Evolutionary conservation across 495 filamentous ascomycete genomes (phyloP).

Genomic region (Penicillium steckii): DNA sequence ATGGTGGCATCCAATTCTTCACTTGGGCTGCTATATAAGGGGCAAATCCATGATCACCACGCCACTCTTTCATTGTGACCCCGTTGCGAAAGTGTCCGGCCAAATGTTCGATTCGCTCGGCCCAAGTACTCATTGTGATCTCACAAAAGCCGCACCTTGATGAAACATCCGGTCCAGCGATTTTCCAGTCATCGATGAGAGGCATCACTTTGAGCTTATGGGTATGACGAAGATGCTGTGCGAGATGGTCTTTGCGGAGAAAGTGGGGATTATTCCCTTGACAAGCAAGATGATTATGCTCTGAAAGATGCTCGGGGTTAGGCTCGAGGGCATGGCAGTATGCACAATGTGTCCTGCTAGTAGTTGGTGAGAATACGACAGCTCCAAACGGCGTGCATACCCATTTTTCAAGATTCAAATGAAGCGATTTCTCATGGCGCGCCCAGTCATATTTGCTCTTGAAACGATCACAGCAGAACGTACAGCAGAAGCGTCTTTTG

Average conservation of each 20-base stretch:
- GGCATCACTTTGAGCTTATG: conserved; percentile 60
- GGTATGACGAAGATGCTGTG: conserved; percentile 70
- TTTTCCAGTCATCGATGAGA: conserved; percentile 70
- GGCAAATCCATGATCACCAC: conserved; percentile 68
- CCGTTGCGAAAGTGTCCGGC: conserved; percentile 64
- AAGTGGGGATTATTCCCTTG: conserved; percentile 63
- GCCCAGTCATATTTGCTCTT: conserved; percentile 81
- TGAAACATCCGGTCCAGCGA: conserved; percentile 53
- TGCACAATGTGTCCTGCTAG: conserved; percentile 40
- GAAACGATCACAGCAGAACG: conserved; percentile 79
- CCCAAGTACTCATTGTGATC: conserved; percentile 57
- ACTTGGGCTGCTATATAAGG: conserved; percentile 58
- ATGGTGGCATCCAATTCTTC: conserved; percentile 62
- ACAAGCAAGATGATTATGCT: conserved; percentile 62
- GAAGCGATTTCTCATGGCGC: conserved; percentile 78
- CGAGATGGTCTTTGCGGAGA: conserved; percentile 75
- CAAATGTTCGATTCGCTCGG: conserved; percentile 58
- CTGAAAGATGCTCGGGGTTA: conserved; percentile 12
- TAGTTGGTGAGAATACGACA: conserved; percentile 40
- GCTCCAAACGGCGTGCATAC: conserved; percentile 64
- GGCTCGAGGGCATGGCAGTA: conserved; percentile 24
- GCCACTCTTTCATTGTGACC: conserved; percentile 64
- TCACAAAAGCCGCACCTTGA: conserved; percentile 69
- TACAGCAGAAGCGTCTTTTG: conserved; percentile 47
- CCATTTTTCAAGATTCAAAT: conserved; percentile 74